Evolutionary conservation across 176 grass and related monocot genomes (phyloP).

Genomic region (Hyparrhenia diplandra): DNA sequence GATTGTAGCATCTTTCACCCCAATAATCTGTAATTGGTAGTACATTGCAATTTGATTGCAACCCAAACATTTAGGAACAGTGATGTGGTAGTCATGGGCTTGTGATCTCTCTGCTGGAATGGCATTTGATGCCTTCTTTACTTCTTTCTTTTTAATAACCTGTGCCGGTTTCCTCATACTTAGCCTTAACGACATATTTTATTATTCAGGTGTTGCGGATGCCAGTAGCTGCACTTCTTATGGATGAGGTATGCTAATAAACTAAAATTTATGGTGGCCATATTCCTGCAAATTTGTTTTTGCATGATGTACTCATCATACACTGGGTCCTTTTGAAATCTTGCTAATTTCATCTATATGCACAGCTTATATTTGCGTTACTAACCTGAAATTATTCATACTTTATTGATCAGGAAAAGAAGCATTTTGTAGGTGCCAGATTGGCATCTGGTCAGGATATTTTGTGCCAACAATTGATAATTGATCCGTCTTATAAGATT

Average conservation of each 20-base stretch:
- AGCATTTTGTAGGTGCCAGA: constrained; percentile 60
- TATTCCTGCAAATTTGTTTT: background rate
- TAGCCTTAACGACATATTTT: constrained; percentile 14
- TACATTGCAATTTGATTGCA: constrained; percentile 11
- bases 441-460: constrained; percentile 93
- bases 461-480: constrained; percentile 65
- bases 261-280: background rate
- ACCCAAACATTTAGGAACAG: background rate
- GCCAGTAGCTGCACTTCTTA: constrained; percentile 63
- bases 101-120: constrained; percentile 13
- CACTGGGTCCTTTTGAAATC: background rate
- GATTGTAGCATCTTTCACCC: background rate
- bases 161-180: background rate
- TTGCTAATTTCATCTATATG: background rate
- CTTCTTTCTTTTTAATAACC: background rate
- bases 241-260: constrained; percentile 57
- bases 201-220: constrained; percentile 76
- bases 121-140: constrained; percentile 1
- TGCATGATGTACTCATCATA: background rate
- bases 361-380: constrained; percentile 10
- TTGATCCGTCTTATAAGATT: constrained; percentile 69
- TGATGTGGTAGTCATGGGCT: constrained; percentile 17
- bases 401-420: constrained; percentile 54
- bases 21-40: background rate
- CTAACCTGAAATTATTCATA: constrained; percentile 3